These are phyloP conservation scores for Globisporangium cystogenes DNA, from an alignment of 352 stramenopile genomes.

Conservation along the genomic window DNA sequence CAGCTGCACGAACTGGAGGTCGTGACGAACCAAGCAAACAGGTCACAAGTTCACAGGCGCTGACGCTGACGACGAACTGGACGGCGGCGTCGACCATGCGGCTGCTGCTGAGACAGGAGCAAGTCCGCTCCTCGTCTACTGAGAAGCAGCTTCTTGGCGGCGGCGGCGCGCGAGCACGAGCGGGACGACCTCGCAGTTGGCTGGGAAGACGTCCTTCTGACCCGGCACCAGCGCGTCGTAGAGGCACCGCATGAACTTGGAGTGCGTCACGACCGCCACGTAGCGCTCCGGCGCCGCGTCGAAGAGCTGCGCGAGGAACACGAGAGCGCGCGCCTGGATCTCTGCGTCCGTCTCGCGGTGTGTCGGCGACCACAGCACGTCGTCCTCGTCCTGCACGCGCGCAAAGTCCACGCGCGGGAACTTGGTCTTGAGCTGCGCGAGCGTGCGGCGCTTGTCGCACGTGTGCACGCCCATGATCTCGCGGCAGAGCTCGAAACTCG, in stretches of 20 bases:
- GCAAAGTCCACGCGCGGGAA: constrained; percentile 60
- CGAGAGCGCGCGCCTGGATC: constrained; percentile 34
- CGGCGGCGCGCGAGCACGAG: constrained; percentile 26
- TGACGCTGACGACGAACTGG: no score
- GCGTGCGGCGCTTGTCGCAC: constrained; percentile 54
- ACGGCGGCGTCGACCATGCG: no score
- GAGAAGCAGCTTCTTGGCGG: neutral
- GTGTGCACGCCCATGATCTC: constrained; percentile 63
- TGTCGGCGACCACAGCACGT: constrained; percentile 45
- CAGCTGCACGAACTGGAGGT: no score
- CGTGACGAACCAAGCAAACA: no score
- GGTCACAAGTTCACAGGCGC: no score
- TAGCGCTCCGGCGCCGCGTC: constrained; percentile 40
- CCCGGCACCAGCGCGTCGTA: constrained; percentile 35
- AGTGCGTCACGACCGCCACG: constrained; percentile 59
- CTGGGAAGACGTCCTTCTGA: constrained; percentile 24
- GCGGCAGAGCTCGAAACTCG: constrained; percentile 56
- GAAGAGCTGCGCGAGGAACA: constrained; percentile 38
- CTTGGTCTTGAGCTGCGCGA: constrained; percentile 34
- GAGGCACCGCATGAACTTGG: constrained; percentile 59
- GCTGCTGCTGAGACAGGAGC: no score
- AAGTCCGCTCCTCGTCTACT: neutral
- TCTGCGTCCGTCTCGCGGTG: constrained; percentile 62
- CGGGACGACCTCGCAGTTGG: constrained; percentile 47
- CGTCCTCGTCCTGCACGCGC: constrained; percentile 41